phyloP scores from a whole-genome alignment of 2,329 filamentous ascomycete genomes.

The Daldinia eschscholtzii region DNA sequence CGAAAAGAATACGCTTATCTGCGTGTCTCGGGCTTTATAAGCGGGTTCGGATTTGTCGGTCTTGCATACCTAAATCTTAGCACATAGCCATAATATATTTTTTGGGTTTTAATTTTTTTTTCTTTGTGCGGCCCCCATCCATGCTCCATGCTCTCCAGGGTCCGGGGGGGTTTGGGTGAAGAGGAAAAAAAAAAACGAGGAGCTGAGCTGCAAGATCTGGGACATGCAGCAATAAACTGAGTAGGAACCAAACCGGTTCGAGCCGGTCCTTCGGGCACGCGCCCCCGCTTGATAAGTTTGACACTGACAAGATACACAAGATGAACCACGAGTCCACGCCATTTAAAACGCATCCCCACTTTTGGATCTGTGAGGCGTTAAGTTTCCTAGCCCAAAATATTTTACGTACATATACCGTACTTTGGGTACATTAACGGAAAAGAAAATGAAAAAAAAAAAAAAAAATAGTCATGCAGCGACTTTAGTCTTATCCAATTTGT shows the following conservation, averaged over 20 bases:
- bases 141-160: conserved; percentile 16
- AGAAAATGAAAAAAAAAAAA: too few relatives aligned
- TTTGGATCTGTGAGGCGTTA: neutral
- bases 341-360: neutral
- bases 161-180: conserved; percentile 15
- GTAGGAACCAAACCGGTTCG: conserved; percentile 36
- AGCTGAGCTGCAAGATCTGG: conserved; percentile 42
- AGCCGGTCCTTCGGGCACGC: conserved; percentile 33
- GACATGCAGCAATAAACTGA: conserved; percentile 33
- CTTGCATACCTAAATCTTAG: conserved; percentile 14
- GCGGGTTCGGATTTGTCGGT: conserved; percentile 14
- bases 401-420: neutral
- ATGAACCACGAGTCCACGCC: neutral
- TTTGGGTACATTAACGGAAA: neutral
- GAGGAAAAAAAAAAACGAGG: neutral
- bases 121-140: conserved; percentile 4
- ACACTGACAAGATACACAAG: conserved; percentile 11
- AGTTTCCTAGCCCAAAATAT: neutral
- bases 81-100: conserved; percentile 17
- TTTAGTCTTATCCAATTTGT: neutral
- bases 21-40: conserved; percentile 34
- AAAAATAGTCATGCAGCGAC: neutral
- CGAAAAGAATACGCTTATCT: conserved; percentile 10
- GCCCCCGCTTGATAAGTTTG: conserved; percentile 23
- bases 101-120: too few relatives aligned